Conservation (phyloP, 352 stramenopile genomes). For the Phytophthora vignae region DNA sequence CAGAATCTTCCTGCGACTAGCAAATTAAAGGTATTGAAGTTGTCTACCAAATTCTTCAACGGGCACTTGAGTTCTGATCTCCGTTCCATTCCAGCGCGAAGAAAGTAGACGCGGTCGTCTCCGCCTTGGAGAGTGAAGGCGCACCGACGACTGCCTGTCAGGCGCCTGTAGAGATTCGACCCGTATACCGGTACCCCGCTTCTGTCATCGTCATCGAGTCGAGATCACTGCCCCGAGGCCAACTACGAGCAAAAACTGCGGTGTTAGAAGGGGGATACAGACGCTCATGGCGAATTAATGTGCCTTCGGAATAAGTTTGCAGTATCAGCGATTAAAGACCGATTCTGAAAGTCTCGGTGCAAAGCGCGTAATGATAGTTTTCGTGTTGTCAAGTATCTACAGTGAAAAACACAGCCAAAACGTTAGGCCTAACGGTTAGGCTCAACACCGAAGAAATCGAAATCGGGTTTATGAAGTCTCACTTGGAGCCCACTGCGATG, state of each 20-base stretch:
- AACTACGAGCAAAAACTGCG: constrained; percentile 38
- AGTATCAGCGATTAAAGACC: constrained; percentile 61
- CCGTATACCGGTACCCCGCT: constrained; percentile 58
- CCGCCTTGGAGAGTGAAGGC: constrained; percentile 26
- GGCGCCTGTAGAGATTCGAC: constrained; percentile 53
- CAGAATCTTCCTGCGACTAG: neutral
- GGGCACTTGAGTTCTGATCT: neutral
- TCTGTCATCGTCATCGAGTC: constrained; percentile 44
- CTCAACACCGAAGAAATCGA: too few relatives aligned
- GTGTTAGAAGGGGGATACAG: neutral
- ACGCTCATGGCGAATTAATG: neutral
- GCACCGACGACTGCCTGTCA: constrained; percentile 47
- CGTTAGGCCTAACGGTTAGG: neutral
- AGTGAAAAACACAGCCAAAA: neutral
- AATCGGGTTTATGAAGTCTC: neutral
- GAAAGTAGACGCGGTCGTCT: too few relatives aligned
- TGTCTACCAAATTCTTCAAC: neutral
- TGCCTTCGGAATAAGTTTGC: constrained; percentile 65
- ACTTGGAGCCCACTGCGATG: constrained; percentile 67
- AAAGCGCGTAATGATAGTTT: constrained; percentile 58
- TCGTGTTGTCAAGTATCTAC: constrained; percentile 69
- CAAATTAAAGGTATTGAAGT: neutral
- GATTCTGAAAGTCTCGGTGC: constrained; percentile 49
- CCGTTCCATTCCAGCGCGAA: too few relatives aligned
- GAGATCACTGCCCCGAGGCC: constrained; percentile 63